Evolutionary conservation across 202 grass and related monocot species (phyloP), one percentile per base, ranked within the genome.

Genomic region (Panicum hallii): DNA sequence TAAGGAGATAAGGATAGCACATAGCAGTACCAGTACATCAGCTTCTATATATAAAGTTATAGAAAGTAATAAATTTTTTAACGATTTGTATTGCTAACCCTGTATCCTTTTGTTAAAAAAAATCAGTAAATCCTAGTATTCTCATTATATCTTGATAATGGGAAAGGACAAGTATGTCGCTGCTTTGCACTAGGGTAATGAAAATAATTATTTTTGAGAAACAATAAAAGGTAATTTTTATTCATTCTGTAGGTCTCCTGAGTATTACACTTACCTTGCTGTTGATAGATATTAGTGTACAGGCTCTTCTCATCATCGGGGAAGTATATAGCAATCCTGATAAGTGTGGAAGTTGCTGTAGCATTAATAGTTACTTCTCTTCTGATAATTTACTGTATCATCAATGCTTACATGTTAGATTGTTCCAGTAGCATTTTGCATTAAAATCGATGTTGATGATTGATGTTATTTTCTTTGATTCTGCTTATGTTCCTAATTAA

Each of bases 101-200:
- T 54, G 6, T 82, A 52, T 57, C 78, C 20, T 76, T 69, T 44
- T 40, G 8, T 40, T 60, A 10, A 73, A 34, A 73, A 16, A 52
- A 1, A 11, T 47, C n/a, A 0, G 0, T 81, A 60, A 1, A 49
- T 76, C 62, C n/a, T 70, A 36, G 13, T 63, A 63, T 68, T 82
- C 22, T 50, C 49, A 45, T 75, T 41, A 68, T 44, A 67, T 75
- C 45, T 77, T 26, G 26, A 26, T 26, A 26, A 26, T 26, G 26
- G 26, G 26, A 26, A 26, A 26, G 1, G 26, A 26, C 26, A 26
- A 26, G 26, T 26, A 26, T 26, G 26, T 26, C 26, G 26, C 26
- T 26, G 26, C 26, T 26, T 52, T 41, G 34, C n/a, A 45, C 23
- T 26, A 63, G 9, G 38, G 12, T 65, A 76, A 9, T 32, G 55